Conservation (phyloP, 2,329 filamentous ascomycete genomes). For the Calcarisporium arbuscula region DNA sequence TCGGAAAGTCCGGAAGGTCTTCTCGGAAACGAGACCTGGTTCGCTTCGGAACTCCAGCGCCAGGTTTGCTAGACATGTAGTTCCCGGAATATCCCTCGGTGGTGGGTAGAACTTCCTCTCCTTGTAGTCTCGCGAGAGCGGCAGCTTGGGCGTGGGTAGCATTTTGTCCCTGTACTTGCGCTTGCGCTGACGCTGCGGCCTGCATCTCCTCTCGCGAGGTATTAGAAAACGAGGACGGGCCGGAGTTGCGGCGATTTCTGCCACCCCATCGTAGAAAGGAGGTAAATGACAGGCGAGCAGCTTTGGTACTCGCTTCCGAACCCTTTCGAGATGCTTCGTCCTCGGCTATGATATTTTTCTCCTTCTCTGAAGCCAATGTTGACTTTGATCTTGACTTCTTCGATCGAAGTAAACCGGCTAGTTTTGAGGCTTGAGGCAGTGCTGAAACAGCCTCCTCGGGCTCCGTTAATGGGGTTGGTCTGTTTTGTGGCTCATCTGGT, state of each 20-base stretch:
- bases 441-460: slow-evolving; percentile 15
- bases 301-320: slow-evolving; percentile 46
- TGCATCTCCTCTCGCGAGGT: slow-evolving; percentile 83
- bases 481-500: neutral
- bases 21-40: slow-evolving; percentile 89
- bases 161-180: slow-evolving; percentile 26
- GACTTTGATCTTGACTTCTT: slow-evolving; percentile 46
- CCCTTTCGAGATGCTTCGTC: slow-evolving; percentile 45
- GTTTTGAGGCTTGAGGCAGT: slow-evolving; percentile 17
- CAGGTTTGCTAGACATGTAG: slow-evolving; percentile 26
- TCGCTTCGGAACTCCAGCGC: slow-evolving; percentile 56
- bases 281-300: slow-evolving; percentile 51
- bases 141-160: too few relatives aligned
- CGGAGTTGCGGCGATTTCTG: slow-evolving; percentile 48
- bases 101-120: slow-evolving; percentile 14
- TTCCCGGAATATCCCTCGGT: slow-evolving; percentile 12
- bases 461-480: neutral
- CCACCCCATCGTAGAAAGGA: slow-evolving; percentile 69
- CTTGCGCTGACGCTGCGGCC: slow-evolving; percentile 20
- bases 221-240: slow-evolving; percentile 81
- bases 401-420: slow-evolving; percentile 35
- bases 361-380: slow-evolving; percentile 34
- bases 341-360: slow-evolving; percentile 35
- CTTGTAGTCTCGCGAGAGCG: slow-evolving; percentile 28
- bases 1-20: slow-evolving; percentile 77